A percentile compares a stretch with the other conserved stretches of the same genome.
These are phyloP conservation scores for Phytopythium boreale DNA, from an alignment of 352 stramenopile genomes.

Conservation along the genomic window DNA sequence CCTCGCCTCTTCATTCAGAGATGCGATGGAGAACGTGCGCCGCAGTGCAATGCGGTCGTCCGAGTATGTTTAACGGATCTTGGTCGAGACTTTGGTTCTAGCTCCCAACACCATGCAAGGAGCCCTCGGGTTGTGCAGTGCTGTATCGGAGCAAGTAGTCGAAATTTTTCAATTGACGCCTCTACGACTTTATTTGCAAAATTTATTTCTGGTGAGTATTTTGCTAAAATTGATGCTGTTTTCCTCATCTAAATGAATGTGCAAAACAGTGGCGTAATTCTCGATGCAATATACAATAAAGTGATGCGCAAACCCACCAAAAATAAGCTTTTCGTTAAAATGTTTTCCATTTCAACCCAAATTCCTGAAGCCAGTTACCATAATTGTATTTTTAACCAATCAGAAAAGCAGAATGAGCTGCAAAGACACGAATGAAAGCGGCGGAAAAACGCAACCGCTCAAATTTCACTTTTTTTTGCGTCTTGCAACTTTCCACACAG, in stretches of 20 bases:
- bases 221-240: too few species aligned
- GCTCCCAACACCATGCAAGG: too few species aligned
- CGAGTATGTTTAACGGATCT: too few species aligned
- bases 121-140: too few species aligned
- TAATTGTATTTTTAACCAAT: not conserved
- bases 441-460: not conserved
- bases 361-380: not conserved
- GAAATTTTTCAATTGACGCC: too few species aligned
- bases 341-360: not conserved
- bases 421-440: slow-evolving; percentile 4
- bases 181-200: too few species aligned
- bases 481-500: not conserved
- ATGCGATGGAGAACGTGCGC: too few species aligned
- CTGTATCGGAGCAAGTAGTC: too few species aligned
- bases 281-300: not conserved
- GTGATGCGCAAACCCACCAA: not conserved
- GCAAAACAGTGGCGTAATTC: not conserved
- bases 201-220: too few species aligned
- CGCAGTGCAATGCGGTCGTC: too few species aligned
- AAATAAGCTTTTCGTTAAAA: not conserved
- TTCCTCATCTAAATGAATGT: not conserved
- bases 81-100: too few species aligned
- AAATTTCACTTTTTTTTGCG: not conserved
- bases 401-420: not conserved
- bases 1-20: too few species aligned